A percentile compares a stretch with the other conserved stretches of the same genome.
These are phyloP conservation scores for Phialocephala subalpina DNA, from an alignment of 2,329 filamentous ascomycete species.

Conservation along the genomic window DNA sequence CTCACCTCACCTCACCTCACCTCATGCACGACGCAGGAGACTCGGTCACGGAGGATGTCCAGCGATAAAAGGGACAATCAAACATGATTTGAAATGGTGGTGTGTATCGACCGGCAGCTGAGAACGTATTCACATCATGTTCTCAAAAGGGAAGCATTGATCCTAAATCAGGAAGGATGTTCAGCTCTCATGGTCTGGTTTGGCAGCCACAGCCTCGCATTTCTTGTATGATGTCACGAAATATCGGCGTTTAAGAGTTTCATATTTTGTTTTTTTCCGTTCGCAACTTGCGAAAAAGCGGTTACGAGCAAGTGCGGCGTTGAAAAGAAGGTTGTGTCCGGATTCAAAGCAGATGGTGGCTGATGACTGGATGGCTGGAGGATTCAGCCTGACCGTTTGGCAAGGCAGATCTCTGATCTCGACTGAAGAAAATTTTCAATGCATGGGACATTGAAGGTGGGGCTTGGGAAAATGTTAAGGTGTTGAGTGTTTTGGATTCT, in stretches of 20 bases:
- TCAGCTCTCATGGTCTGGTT: not conserved
- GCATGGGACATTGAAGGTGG: not conserved
- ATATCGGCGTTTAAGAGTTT: not conserved
- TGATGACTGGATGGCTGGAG: not conserved
- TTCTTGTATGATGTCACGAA: not conserved
- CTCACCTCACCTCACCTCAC: not conserved
- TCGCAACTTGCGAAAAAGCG: no score
- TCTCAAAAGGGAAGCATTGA: not conserved
- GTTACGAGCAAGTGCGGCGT: not conserved
- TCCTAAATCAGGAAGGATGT: conserved; percentile 4
- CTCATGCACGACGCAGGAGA: not conserved
- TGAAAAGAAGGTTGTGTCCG: not conserved
- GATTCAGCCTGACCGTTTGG: not conserved
- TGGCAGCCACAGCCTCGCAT: conserved; percentile 2
- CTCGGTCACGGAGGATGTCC: not conserved
- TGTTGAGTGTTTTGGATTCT: not conserved
- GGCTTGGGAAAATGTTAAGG: not conserved
- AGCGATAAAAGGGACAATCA: not conserved
- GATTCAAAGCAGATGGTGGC: not conserved
- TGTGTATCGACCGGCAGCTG: not conserved
- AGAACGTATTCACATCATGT: not conserved
- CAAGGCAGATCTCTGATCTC: not conserved
- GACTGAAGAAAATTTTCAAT: not conserved
- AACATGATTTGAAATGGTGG: not conserved
- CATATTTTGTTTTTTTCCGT: not conserved